Conservation (phyloP, 169 alveolate genomes). For the Plasmodium gallinaceum region DNA sequence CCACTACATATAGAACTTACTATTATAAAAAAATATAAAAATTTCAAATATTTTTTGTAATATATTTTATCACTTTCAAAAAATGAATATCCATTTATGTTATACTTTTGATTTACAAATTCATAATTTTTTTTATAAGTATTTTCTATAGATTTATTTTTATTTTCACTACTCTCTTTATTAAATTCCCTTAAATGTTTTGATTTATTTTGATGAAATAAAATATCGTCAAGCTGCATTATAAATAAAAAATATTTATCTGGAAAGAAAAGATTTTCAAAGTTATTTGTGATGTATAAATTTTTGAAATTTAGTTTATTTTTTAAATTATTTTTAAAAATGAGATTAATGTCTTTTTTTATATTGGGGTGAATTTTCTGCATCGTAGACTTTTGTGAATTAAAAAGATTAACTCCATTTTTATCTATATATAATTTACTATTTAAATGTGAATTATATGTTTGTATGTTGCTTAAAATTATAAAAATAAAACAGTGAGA, state of each 20-base stretch:
- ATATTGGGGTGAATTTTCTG: background rate
- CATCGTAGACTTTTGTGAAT: background rate
- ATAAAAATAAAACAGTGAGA: constrained; percentile 56
- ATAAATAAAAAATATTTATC: background rate
- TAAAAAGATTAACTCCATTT: background rate
- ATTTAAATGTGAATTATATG: constrained; percentile 20
- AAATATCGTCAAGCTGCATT: background rate
- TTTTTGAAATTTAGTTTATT: background rate
- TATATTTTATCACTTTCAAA: constrained; percentile 10
- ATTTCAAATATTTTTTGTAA: background rate
- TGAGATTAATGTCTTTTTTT: constrained; percentile 10
- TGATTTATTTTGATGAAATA: background rate
- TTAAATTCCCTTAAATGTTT: no score
- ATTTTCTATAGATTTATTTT: no score
- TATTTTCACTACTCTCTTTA: no score
- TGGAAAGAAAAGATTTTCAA: background rate
- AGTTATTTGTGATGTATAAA: background rate
- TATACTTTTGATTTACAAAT: no score
- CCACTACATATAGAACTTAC: constrained; percentile 68
- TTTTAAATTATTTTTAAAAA: constrained; percentile 14
- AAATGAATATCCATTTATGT: no score
- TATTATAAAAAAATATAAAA: constrained; percentile 27
- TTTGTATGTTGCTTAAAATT: constrained; percentile 43
- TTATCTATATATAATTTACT: background rate
- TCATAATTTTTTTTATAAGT: no score